Evolutionary conservation across 441 rosid species (phyloP), one percentile per base, ranked within the genome.

Genomic region (Macaranga tanarius): DNA sequence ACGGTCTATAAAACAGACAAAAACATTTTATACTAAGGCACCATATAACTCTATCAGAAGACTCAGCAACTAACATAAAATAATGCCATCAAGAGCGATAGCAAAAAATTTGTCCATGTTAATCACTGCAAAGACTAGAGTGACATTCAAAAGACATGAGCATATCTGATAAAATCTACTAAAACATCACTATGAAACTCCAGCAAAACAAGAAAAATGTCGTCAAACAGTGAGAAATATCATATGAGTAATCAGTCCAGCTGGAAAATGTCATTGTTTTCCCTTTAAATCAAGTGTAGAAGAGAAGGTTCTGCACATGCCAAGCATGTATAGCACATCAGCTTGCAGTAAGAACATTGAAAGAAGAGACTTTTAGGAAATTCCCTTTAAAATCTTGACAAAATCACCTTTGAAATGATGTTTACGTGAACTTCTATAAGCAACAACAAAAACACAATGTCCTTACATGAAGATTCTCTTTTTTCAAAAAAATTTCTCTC

Each of bases 131-230:
- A 34, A 45, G 54, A 59, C 8, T 3, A 19, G 73, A 40, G n/a
- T 22, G 16, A 45, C 47, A 60, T 15, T 20, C 2, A 31, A 47
- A 34, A 34, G 6, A 57, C 7, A 55, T 8, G 55, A n/a, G 28
- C 8, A 22, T 5, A 8, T 42, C 42, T 50, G 58, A 15, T 45
- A 26, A 1, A 22, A 44, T 25, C 19, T 15, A 62, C 2, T 11
- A 60, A 15, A 22, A 31, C 10, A 56, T 5, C 2, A 60, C 50
- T 31, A 42, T 47, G 40, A 48, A 56, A 59, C 10, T 73, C 59
- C 45, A 47, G 26, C 51, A 50, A 61, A 51, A 51, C 6, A 50
- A 70, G 19, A 11, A 70, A 70, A 52, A 20, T 67, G 54, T 17
- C 54, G 42, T 10, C 59, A 42, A 50, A 17, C 15, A n/a, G 13